These are phyloP conservation scores for Elaeis oleifera DNA, from an alignment of 202 grass and related monocot species.

Conservation along the genomic window DNA sequence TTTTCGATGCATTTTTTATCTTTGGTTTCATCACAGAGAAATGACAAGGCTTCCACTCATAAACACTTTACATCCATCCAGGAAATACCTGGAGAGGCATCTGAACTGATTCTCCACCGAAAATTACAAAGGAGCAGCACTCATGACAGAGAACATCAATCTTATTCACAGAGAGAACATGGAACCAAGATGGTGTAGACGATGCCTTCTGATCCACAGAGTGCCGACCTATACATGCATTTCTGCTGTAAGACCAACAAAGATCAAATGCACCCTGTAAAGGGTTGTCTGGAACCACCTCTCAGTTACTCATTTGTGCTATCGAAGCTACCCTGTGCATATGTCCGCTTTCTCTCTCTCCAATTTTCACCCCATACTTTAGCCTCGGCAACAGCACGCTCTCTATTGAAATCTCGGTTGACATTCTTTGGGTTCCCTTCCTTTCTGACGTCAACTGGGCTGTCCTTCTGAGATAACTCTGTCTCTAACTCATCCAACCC, in stretches of 20 bases:
- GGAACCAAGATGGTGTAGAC: too few relatives aligned
- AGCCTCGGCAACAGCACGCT: conserved; percentile 4
- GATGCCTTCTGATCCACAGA: too few relatives aligned
- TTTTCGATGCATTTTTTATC: too few relatives aligned
- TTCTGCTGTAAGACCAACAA: too few relatives aligned
- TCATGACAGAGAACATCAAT: too few relatives aligned
- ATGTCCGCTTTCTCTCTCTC: conserved; percentile 8
- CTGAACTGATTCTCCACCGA: too few relatives aligned
- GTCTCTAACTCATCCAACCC: background rate
- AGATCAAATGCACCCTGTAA: background rate
- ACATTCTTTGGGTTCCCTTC: background rate
- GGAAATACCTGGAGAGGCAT: background rate
- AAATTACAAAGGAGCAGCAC: too few relatives aligned
- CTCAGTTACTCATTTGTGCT: background rate
- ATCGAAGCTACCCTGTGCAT: background rate
- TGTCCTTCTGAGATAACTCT: background rate
- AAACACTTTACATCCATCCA: background rate
- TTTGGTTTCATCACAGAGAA: background rate
- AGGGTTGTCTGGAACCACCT: too few relatives aligned
- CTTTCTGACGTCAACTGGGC: background rate
- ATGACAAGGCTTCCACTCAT: background rate
- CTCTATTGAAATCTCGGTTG: background rate
- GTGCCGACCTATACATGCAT: too few relatives aligned
- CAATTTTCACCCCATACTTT: conserved; percentile 14
- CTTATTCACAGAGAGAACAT: too few relatives aligned